These are phyloP conservation scores for Solanum hybrid DNA, from an alignment of 305 asterid species.

Conservation along the genomic window DNA sequence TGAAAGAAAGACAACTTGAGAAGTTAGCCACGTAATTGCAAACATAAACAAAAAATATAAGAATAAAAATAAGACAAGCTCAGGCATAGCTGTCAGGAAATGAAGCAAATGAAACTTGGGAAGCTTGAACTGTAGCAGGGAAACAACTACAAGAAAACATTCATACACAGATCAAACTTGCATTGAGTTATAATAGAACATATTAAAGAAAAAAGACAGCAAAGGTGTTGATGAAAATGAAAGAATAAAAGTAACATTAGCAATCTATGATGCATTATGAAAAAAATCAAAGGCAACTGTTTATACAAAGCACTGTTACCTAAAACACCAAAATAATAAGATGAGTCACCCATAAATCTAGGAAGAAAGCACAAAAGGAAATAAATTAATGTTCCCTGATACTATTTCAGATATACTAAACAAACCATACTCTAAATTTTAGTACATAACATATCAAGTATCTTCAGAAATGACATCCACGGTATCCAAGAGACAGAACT, in stretches of 20 bases:
- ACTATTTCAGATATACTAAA: neutral
- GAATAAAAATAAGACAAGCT: neutral
- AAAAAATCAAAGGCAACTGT: neutral
- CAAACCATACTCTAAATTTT: neutral
- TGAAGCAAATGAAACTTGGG: neutral
- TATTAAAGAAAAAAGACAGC: neutral
- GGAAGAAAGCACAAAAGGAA: neutral
- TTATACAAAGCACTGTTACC: neutral
- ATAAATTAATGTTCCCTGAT: neutral
- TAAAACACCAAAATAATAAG: neutral
- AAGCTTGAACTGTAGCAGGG: neutral
- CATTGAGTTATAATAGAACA: neutral
- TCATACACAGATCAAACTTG: neutral
- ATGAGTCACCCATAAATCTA: neutral
- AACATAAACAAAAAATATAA: neutral
- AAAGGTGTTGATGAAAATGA: neutral
- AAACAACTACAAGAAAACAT: neutral
- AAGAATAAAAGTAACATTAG: neutral
- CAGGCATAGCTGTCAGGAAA: neutral
- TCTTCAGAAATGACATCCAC: neutral
- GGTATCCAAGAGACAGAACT: neutral
- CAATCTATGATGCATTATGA: neutral
- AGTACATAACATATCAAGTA: neutral
- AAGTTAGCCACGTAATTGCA: neutral
- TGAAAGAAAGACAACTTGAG: neutral